These are phyloP conservation scores for Xylariaceae sp. DNA, from an alignment of 2,329 filamentous ascomycete species.

Conservation along the genomic window DNA sequence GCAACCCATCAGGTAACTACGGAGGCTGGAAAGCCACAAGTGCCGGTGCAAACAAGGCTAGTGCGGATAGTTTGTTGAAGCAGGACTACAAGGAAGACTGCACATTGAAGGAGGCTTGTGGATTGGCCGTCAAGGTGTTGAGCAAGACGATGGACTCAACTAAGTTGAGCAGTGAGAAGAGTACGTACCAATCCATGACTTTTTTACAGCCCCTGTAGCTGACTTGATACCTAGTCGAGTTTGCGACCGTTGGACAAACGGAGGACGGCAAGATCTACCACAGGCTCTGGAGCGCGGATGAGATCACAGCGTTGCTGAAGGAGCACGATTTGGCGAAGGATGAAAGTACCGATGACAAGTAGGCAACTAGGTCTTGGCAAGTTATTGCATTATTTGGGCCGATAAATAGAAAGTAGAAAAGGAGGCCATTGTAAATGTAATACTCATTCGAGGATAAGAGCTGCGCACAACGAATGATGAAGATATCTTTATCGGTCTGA, in stretches of 20 bases:
- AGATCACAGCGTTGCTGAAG: conserved; percentile 89
- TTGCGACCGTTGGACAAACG: conserved; percentile 94
- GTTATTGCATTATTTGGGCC: conserved; percentile 8
- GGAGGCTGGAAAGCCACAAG: conserved; percentile 99
- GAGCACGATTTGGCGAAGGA: conserved; percentile 93
- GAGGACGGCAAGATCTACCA: conserved; percentile 97
- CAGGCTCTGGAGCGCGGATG: conserved; percentile 92
- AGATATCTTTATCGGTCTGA: background rate
- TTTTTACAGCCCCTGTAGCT: conserved; percentile 9
- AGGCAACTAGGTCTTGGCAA: conserved; percentile 20
- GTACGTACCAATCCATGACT: conserved; percentile 48
- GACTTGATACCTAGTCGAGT: conserved; percentile 64
- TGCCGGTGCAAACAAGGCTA: conserved; percentile 96
- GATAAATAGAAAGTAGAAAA: conserved; percentile 17
- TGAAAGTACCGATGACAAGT: conserved; percentile 65
- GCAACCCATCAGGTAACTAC: conserved; percentile 98
- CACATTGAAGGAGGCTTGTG: conserved; percentile 91
- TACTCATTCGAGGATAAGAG: conserved; percentile 1
- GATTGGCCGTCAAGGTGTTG: conserved; percentile 94
- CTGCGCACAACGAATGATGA: background rate
- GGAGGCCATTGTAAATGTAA: conserved; percentile 24
- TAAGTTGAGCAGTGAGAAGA: conserved; percentile 98
- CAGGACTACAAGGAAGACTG: conserved; percentile 99
- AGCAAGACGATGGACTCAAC: conserved; percentile 99
- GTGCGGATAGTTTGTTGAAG: conserved; percentile 93